phyloP scores from a whole-genome alignment of 805 yeast genomes.

The Wickerhamiella azymoides region DNA sequence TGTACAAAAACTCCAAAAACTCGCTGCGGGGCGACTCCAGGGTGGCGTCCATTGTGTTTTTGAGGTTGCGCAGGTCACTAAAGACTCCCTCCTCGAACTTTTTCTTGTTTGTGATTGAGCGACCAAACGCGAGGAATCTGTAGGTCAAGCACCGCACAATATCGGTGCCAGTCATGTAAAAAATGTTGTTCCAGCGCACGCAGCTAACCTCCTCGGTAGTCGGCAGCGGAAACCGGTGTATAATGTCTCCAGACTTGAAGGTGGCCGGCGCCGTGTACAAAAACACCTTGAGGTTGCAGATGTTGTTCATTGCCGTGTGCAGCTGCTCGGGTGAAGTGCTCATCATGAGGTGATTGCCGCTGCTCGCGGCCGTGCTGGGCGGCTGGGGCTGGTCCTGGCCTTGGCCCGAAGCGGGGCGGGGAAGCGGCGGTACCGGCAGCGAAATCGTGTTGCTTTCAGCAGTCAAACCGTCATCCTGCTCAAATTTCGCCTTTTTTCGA shows the following conservation, averaged over 20 bases:
- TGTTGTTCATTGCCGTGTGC: conserved; percentile 9
- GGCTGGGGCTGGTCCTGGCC: background rate
- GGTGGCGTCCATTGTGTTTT: conserved; percentile 69
- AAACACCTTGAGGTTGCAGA: conserved; percentile 48
- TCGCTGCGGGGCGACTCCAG: conserved; percentile 77
- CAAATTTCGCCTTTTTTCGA: conserved; percentile 3
- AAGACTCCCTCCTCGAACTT: conserved; percentile 95
- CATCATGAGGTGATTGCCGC: background rate
- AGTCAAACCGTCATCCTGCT: background rate
- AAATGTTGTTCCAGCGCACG: conserved; percentile 80
- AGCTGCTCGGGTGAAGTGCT: conserved; percentile 11
- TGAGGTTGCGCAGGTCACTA: conserved; percentile 74
- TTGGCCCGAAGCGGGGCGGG: too few relatives aligned
- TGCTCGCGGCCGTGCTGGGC: too few relatives aligned
- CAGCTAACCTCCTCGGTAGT: conserved; percentile 91
- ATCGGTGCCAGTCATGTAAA: conserved; percentile 90
- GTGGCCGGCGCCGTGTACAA: conserved; percentile 88
- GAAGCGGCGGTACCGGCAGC: conserved; percentile 4
- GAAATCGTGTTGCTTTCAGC: background rate
- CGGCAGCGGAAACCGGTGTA: conserved; percentile 70
- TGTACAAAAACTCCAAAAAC: conserved; percentile 70
- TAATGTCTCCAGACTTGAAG: conserved; percentile 81
- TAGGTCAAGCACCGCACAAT: conserved; percentile 84
- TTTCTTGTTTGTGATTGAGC: conserved; percentile 70
- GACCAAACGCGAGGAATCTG: conserved; percentile 79